These are phyloP conservation scores for Trichoderma gracile DNA, from an alignment of 2,329 filamentous ascomycete species.

Conservation along the genomic window DNA sequence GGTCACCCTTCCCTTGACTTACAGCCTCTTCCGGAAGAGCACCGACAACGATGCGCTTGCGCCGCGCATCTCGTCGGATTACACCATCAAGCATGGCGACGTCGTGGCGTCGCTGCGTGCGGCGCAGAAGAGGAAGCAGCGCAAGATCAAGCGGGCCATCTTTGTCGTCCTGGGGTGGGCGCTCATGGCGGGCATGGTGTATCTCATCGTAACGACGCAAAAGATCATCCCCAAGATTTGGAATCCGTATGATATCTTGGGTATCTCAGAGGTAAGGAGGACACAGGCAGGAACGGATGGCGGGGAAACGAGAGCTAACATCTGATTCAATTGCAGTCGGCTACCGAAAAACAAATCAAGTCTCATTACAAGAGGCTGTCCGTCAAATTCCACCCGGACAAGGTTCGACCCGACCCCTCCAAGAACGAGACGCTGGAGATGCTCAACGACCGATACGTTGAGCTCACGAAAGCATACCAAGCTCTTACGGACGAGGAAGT, in stretches of 20 bases:
- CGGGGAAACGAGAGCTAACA: conserved; percentile 9
- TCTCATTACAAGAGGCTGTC: conserved; percentile 85
- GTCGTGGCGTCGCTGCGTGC: conserved; percentile 79
- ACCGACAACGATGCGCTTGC: conserved; percentile 77
- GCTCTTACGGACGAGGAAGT: conserved; percentile 95
- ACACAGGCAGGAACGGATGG: background rate
- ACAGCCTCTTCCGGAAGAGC: conserved; percentile 78
- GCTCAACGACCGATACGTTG: conserved; percentile 87
- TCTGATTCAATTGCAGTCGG: conserved; percentile 54
- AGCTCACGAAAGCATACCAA: conserved; percentile 97
- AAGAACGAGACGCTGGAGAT: conserved; percentile 88
- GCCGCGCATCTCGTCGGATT: conserved; percentile 78
- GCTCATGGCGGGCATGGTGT: conserved; percentile 85
- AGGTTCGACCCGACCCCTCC: conserved; percentile 75
- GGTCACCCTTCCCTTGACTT: conserved; percentile 86
- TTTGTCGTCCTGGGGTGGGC: conserved; percentile 77
- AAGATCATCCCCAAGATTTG: conserved; percentile 74
- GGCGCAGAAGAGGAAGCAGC: conserved; percentile 86
- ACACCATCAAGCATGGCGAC: conserved; percentile 77
- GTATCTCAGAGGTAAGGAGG: conserved; percentile 70
- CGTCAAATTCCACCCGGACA: conserved; percentile 88
- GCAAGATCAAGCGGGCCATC: conserved; percentile 80
- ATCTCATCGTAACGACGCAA: conserved; percentile 81
- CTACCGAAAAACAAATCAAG: conserved; percentile 89
- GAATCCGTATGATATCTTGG: conserved; percentile 96